Conservation (phyloP, 306 rosid species). For the Styphnolobium japonicum region DNA sequence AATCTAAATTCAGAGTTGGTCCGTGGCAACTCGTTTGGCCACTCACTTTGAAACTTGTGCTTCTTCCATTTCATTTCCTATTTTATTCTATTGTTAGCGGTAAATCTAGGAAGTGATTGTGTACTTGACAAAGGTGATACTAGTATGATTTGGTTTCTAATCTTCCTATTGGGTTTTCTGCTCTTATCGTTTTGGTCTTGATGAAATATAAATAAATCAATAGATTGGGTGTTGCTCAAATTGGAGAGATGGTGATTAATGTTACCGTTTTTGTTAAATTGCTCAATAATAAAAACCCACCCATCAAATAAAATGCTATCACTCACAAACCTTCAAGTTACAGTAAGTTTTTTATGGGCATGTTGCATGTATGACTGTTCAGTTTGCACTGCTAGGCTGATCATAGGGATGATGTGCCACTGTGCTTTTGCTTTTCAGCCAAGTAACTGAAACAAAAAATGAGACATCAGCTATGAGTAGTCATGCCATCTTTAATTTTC, state of each 20-base stretch:
- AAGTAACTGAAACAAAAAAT: background rate
- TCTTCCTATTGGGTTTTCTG: background rate
- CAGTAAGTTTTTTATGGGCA: too few relatives aligned
- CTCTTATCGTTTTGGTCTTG: background rate
- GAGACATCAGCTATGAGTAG: background rate
- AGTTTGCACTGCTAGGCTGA: background rate
- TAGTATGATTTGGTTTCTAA: background rate
- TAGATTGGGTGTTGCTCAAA: background rate
- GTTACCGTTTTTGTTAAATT: background rate
- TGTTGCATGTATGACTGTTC: background rate
- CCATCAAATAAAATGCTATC: background rate
- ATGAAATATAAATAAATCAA: background rate
- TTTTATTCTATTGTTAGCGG: background rate
- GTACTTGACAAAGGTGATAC: background rate
- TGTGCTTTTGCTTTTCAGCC: background rate
- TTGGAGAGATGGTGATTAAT: background rate
- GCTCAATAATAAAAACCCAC: too few relatives aligned
- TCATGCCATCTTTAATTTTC: background rate
- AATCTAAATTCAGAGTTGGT: constrained; percentile 1
- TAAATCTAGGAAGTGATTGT: background rate
- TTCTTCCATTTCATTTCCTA: background rate
- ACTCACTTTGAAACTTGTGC: background rate
- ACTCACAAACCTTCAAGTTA: background rate
- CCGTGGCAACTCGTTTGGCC: background rate
- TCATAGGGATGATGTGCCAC: background rate